Evolutionary conservation across 2,329 filamentous ascomycete species (phyloP), one percentile per base, ranked within the genome.

Genomic region (Penicillium paneum): DNA sequence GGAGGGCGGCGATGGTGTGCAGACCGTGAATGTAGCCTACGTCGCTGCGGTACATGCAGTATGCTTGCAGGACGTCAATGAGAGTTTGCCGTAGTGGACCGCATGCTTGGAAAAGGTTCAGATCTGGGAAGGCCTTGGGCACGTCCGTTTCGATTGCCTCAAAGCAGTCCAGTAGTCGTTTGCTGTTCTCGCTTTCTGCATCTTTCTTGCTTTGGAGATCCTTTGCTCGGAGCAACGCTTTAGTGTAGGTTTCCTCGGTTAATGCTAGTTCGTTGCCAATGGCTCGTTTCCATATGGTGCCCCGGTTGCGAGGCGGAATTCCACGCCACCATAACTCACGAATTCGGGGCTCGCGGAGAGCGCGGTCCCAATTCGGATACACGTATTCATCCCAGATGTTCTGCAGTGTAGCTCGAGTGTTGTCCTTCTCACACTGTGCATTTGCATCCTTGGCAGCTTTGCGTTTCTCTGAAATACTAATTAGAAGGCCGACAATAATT

Each of bases 281-380:
- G 2, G 83, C 83, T 53, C 76, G 79, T 57, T 78, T 74, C 84
- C 84, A 87, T 32, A 85, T 83, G 24, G 75, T 63, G 17, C 82
- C 83, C 55, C 84, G 75, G 53, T 77, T 77, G 55, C 78, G 78
- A 3, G 83, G 76, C 0, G 82, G 80, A 13, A 87, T 78, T 24
- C 84, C 84, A 55, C 82, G 79, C 84, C 84, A 87, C 82, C 83
- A 87, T 34, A 86, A 77, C 65, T 85, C 82, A 26, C 83, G 77
- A 3, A 80, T 83, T 7, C 80, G 75, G 21, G 77, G 77, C 60
- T 83, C 79, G 5, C 75, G 71, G 59, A 85, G 76, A 29, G 79
- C 79, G 1, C 75, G 71, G 40, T 81, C 78, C 81, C 83, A 86
- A 53, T 84, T 79, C 3, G 83, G 83, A 38, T 83, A 75, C 2